Evolutionary conservation across 768 basidiomycete genomes (phyloP), one percentile per base, ranked within the genome.

Genomic region (Terana coerulea): DNA sequence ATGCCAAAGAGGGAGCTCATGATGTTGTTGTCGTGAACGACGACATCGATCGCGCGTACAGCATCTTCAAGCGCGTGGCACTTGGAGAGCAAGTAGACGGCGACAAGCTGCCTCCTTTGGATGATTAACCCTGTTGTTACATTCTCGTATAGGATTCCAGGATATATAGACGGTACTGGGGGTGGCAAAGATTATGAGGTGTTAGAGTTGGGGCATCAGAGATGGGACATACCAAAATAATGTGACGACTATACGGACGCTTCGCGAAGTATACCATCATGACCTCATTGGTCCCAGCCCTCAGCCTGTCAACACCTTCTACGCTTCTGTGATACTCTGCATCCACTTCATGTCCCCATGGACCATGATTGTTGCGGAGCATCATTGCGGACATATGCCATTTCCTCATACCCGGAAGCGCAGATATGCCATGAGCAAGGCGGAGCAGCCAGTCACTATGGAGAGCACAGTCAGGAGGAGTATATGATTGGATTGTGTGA

Each of bases 1-100:
- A 85, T 65, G 95, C 95, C 3, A 82, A 83, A 62, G 75, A 89
- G 61, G 78, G 77, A 30, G 76, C 77, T 0, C 91, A 92, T 59
- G 88, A 98, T 66, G 62, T 88, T 30, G 80, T 97, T 51, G 83
- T 98, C 53, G 82, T 98, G 53, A 98, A 98, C 68, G 94, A 94
- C 60, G 82, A 95, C 63, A 66, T 95, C 12, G 89, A 95, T 39
- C 70, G 80, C 14, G 91, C 95, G 7, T 95, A 95, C 65, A 68
- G 70, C 0, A 66, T 86, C n/a, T 83, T 98, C 64, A 84, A 81
- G 66, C 71, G 72, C 52, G 77, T 94, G 17, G 90, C 92, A 0
- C 73, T 88, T 33, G 94, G 90, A 21, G 81, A 88, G 49, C 62
- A 69, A 36, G 69, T 79, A 22, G 63, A 64, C 24, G 77, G 82